Conservation (phyloP, 768 basidiomycete species). For the Trametes maxima region DNA sequence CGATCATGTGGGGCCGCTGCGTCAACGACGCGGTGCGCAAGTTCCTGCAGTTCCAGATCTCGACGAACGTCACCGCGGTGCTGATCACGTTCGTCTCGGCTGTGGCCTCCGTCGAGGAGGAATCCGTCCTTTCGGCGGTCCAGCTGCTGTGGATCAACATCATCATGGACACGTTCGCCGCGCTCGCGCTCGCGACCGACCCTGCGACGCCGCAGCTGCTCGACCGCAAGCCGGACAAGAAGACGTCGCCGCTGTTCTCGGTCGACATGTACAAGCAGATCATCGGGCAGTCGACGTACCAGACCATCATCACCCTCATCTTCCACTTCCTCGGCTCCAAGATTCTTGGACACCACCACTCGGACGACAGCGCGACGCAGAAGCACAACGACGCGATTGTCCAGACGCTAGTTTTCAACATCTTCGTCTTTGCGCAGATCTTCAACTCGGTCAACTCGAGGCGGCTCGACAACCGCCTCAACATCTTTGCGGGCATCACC, state of each 20-base stretch:
- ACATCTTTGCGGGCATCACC: conserved; percentile 83
- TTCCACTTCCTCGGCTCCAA: conserved; percentile 83
- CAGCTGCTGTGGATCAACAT: conserved; percentile 99
- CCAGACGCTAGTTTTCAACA: conserved; percentile 92
- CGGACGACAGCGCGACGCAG: conserved; percentile 32
- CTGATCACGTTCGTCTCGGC: conserved; percentile 91
- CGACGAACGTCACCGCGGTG: conserved; percentile 95
- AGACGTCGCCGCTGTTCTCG: conserved; percentile 85
- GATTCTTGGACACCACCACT: conserved; percentile 64
- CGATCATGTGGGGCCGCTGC: conserved; percentile 99
- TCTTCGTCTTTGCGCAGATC: conserved; percentile 98
- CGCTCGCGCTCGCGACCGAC: conserved; percentile 95
- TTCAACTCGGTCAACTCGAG: conserved; percentile 95
- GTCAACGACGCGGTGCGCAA: conserved; percentile 98
- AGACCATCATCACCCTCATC: conserved; percentile 78
- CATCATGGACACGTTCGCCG: conserved; percentile 99
- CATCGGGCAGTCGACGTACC: conserved; percentile 84
- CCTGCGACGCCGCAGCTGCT: conserved; percentile 82
- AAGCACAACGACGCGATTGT: conserved; percentile 50
- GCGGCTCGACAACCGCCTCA: conserved; percentile 80
- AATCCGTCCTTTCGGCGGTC: conserved; percentile 91
- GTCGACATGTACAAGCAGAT: conserved; percentile 98
- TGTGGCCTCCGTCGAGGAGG: conserved; percentile 73
- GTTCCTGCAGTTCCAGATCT: conserved; percentile 95
- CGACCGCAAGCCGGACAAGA: conserved; percentile 89